Percentiles rank a stretch among this genome's conserved stretches.
Conservation (phyloP, 2,329 filamentous ascomycete species). For the Exophiala alcalophila region DNA sequence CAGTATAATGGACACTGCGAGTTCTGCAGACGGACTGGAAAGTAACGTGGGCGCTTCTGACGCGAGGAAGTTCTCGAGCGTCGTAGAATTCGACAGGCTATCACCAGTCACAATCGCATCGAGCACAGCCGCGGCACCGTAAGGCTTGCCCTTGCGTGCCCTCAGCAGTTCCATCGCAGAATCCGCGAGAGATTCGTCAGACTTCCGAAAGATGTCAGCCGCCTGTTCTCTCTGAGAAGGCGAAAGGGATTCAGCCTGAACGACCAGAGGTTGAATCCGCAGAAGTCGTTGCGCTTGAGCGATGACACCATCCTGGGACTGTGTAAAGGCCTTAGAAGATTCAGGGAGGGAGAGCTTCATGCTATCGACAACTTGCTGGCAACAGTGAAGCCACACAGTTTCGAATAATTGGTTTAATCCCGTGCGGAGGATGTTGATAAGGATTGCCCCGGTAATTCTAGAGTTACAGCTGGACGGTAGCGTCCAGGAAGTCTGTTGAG, state of each 20-base stretch:
- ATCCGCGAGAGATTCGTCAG: slow-evolving; percentile 37
- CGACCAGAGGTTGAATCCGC: slow-evolving; percentile 44
- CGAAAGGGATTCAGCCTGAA: slow-evolving; percentile 4
- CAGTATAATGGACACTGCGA: slow-evolving; percentile 65
- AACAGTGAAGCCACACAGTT: slow-evolving; percentile 62
- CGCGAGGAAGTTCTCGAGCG: slow-evolving; percentile 47
- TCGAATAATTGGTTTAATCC: slow-evolving; percentile 44
- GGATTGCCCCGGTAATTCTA: slow-evolving; percentile 41
- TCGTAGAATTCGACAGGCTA: slow-evolving; percentile 1
- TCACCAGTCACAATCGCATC: slow-evolving; percentile 51
- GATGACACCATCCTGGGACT: slow-evolving; percentile 67
- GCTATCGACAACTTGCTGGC: slow-evolving; percentile 59
- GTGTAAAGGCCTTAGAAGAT: slow-evolving; percentile 71
- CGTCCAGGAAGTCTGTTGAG: slow-evolving; percentile 50
- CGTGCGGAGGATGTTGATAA: slow-evolving; percentile 39
- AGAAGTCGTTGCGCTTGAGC: slow-evolving; percentile 68
- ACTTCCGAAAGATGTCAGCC: slow-evolving; percentile 18
- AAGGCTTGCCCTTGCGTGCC: slow-evolving; percentile 62
- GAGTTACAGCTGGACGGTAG: slow-evolving; percentile 42
- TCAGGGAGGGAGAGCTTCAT: slow-evolving; percentile 76
- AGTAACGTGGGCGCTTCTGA: slow-evolving; percentile 59
- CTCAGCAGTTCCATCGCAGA: slow-evolving; percentile 51
- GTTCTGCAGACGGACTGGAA: slow-evolving; percentile 64
- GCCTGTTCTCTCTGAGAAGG: slow-evolving; percentile 3
- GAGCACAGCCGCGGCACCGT: slow-evolving; percentile 60